Base-by-base conservation (phyloP, 2,329 filamentous ascomycete species). In the Raffaelea albimanens region DNA sequence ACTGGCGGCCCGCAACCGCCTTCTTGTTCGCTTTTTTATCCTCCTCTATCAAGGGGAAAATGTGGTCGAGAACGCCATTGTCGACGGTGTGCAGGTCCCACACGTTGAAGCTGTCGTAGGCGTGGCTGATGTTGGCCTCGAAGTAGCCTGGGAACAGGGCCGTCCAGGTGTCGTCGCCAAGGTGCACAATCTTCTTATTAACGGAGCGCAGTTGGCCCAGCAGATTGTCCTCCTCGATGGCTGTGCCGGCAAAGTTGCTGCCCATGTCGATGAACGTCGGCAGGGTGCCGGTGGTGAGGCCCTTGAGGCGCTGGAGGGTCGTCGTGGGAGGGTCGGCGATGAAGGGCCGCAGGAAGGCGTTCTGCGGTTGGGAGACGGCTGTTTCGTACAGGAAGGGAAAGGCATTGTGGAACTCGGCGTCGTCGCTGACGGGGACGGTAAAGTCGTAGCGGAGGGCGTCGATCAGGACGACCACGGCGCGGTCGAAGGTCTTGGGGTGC, bases 81-180 rank as follows among this genome's bases (percentile, higher is more conserved):
- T 98, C 93, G 3, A 98, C 87, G 0, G 93, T 97, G 63, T 97
- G 89, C 57, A 98, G 67, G 63, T 98, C 93, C 88, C 89, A 96
- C 7, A 97, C 93, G 60, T 97, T 96, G 69, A 98, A 95, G 52
- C 91, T 97, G 63, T 97, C 91, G 63, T 95, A 98, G 0, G 93
- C 80, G 56, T 75, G 80, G 56, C 90, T 95, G 48, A 96, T 79
- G 48, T 91, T 85, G 9, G 82, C 70, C 62, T 95, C 83, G 58
- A 98, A 98, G 63, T 94, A 89, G n/a, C 76, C 87, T 0, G 93
- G 93, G 61, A 97, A 98, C 16, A 98, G 71, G 40, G 87, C 77
- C 55, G 89, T 86, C 93, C 93, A 98, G 4, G 93, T 98, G 66
- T 98, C 91, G 63, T 98, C 93, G n/a, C 93, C 93, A 34, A 98